These are phyloP conservation scores for Colletotrichum cereale DNA, from an alignment of 2,329 filamentous ascomycete genomes.

Conservation along the genomic window DNA sequence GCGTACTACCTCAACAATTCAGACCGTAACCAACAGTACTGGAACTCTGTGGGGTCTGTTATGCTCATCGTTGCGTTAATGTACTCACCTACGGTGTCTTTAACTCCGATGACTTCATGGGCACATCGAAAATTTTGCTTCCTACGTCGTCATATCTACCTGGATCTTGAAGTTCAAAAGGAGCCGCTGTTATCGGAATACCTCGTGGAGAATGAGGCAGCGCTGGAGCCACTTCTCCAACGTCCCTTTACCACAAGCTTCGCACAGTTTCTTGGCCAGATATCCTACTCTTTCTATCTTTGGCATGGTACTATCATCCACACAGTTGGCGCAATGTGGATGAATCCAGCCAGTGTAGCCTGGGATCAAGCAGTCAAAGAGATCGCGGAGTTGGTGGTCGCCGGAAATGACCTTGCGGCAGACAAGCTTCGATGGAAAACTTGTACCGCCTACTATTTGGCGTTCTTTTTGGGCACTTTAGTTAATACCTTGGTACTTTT, in stretches of 20 bases:
- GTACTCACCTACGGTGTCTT: slow-evolving; percentile 43
- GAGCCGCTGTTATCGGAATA: slow-evolving; percentile 52
- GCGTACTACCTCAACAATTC: neutral
- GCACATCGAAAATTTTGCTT: neutral
- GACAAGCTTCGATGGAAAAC: neutral
- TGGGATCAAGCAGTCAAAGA: neutral
- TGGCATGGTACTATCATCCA: slow-evolving; percentile 69
- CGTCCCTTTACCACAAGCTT: slow-evolving; percentile 61
- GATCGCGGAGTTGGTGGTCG: neutral
- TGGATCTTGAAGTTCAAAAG: slow-evolving; percentile 48
- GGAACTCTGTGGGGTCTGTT: slow-evolving; percentile 44
- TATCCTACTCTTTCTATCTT: slow-evolving; percentile 72
- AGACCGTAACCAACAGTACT: slow-evolving; percentile 8
- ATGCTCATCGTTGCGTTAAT: slow-evolving; percentile 42
- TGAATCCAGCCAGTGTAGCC: neutral
- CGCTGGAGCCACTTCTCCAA: slow-evolving; percentile 59
- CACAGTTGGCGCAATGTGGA: slow-evolving; percentile 53
- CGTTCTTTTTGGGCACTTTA: slow-evolving; percentile 10
- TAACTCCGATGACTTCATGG: slow-evolving; percentile 35
- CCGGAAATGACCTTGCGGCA: neutral
- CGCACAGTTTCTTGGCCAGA: slow-evolving; percentile 70
- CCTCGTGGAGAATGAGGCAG: slow-evolving; percentile 58
- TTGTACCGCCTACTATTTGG: neutral
- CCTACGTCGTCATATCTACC: neutral
- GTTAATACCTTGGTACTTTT: slow-evolving; percentile 22